Base-by-base conservation (phyloP, 2,329 filamentous ascomycete genomes). In the Trichoderma arundinaceum region DNA sequence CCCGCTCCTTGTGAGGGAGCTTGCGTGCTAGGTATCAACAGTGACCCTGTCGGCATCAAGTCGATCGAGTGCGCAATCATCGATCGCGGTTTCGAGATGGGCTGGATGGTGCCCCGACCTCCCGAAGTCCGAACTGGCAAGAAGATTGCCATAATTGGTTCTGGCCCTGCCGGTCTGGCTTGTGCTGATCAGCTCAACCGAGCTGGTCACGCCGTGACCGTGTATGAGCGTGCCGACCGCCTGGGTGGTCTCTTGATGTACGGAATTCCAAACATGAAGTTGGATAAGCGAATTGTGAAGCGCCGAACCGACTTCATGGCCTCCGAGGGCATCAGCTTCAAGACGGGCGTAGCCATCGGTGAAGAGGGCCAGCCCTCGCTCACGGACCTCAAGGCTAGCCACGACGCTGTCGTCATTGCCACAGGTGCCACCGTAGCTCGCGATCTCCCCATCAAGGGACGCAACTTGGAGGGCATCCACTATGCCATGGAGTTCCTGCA, bases 241-340 rank as follows among this genome's bases (percentile, higher is more conserved):
- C 83, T 90, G 66, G 94, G 94, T 80, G 94, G 94, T 78, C 84
- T 98, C 64, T 87, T 98, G 74, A 97, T 97, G 94, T 97, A 98
- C 76, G 94, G 94, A 71, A 98, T 98, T 71, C 94, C 94, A 71
- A 98, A 98, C 84, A 98, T 98, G 94, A 98, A 98, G 84, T 90
- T 98, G 48, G 94, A 98, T 83, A 98, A 98, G 86, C 92, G 92
- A 76, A 89, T 97, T 69, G 94, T 98, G 67, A 94, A 97, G 84
- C 91, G 94, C 60, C 91, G 94, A 77, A 93, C 95, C 56, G 92
- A 97, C 79, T 93, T 98, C 79, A 94, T 97, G 92, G 92, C 91
- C 63, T 86, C 89, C 3, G 94, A 97, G 80, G 94, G 94, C 56
- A 82, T 97, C 75, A 84, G 85, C 59, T 97, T 96, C 81, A 88